Evolutionary conservation across 2,329 filamentous ascomycete species (phyloP).

Genomic region (Graphilbum sp.): DNA sequence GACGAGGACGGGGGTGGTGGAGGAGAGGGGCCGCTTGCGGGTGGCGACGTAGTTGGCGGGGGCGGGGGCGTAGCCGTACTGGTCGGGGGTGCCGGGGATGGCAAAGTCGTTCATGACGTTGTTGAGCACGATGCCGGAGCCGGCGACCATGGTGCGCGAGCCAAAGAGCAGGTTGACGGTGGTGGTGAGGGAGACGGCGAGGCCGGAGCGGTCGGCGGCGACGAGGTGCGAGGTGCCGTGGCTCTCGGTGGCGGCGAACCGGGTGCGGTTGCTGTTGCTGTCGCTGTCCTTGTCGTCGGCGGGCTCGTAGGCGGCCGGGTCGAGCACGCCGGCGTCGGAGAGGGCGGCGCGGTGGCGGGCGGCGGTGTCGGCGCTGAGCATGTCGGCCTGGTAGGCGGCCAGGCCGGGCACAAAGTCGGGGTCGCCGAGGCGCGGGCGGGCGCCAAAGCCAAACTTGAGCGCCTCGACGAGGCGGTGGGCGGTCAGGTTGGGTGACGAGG

Average conservation of each 20-base stretch:
- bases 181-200: slow-evolving; percentile 63
- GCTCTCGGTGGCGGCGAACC: slow-evolving; percentile 35
- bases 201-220: slow-evolving; percentile 48
- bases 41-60: slow-evolving; percentile 61
- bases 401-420: slow-evolving; percentile 50
- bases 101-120: slow-evolving; percentile 57
- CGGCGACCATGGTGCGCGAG: slow-evolving; percentile 57
- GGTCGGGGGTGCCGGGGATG: slow-evolving; percentile 53
- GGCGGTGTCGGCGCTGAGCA: slow-evolving; percentile 46
- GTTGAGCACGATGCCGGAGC: slow-evolving; percentile 65
- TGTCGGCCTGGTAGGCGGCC: slow-evolving; percentile 37
- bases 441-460: slow-evolving; percentile 65
- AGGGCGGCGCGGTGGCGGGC: slow-evolving; percentile 33
- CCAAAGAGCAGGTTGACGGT: slow-evolving; percentile 74
- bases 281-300: too few species aligned
- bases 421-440: slow-evolving; percentile 59
- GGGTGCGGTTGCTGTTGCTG: slow-evolving; percentile 27
- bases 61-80: slow-evolving; percentile 62
- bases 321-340: slow-evolving; percentile 21
- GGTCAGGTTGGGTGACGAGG: slow-evolving; percentile 37
- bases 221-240: slow-evolving; percentile 55
- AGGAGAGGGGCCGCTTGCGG: slow-evolving; percentile 63
- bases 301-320: slow-evolving; percentile 25
- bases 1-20: slow-evolving; percentile 46
- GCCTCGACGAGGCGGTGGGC: slow-evolving; percentile 74